Base-by-base conservation (phyloP, 2,329 filamentous ascomycete genomes). In the Cyclaneusma minus region DNA sequence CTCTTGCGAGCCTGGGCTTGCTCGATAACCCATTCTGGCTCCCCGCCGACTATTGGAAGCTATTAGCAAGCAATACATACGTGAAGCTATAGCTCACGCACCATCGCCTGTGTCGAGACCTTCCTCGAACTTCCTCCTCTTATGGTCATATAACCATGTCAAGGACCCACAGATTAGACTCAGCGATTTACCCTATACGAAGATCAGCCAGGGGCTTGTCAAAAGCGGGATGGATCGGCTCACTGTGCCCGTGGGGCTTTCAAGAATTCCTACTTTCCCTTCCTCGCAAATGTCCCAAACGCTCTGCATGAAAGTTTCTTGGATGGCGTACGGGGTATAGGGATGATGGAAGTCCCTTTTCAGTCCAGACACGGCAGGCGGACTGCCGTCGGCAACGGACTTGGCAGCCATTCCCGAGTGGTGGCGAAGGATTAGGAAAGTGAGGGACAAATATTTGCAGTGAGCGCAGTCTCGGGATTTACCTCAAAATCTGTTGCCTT, bases 161-260 rank as follows among this genome's bases (percentile, higher is more conserved):
- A 81, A 45, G 11, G 75, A 68, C 24, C 66, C 71, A 48, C 76
- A 82, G 31, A 81, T 78, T 27, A 82, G 51, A 47, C 75, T 80
- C 25, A 81, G 42, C 2, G 75, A 80, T 57, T 82, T 82, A 22
- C 76, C 76, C 50, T 66, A 37, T 19, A 18, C 12, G 19, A 20
- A 29, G 16, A 25, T 21, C 23, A 23, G 21, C 9, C 24, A 13
- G 16, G 8, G 9, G 8, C 12, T 24, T 8, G 7, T 8, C 12
- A 26, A 13, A 12, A 13, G 13, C 10, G 4, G 2, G n/a, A 4
- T 10, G 16, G 14, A 7, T 2, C n/a, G 6, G 33, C 42, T 33
- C 35, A 48, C 43, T 41, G 56, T 62, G 52, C 75, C 75, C 28
- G 75, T 81, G 10, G 76, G 76, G 21, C 72, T 78, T 43, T 82